Conservation (phyloP, 495 filamentous ascomycete species). For the Annulohypoxylon moriforme region DNA sequence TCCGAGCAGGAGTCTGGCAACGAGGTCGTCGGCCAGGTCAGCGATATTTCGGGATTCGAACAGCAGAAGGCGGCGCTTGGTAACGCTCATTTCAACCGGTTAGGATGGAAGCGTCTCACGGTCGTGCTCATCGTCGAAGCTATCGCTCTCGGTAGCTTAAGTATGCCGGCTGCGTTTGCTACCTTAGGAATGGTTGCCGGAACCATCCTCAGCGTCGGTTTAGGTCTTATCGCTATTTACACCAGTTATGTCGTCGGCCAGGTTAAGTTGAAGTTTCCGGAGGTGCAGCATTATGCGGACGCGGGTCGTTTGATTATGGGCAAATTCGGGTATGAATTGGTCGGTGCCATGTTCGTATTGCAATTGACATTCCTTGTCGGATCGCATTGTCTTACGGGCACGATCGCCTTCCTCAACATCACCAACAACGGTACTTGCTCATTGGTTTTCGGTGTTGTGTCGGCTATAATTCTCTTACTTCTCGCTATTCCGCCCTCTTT, state of each 20-base stretch:
- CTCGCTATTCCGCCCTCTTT: conserved; percentile 70
- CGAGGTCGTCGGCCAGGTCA: conserved; percentile 47
- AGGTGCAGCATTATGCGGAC: conserved; percentile 79
- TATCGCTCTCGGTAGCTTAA: conserved; percentile 77
- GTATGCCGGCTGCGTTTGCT: conserved; percentile 72
- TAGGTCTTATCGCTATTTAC: conserved; percentile 78
- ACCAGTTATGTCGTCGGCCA: conserved; percentile 82
- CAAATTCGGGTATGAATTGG: conserved; percentile 69
- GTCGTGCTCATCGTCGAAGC: conserved; percentile 76
- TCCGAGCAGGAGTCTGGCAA: conserved; percentile 31
- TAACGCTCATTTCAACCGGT: conserved; percentile 54
- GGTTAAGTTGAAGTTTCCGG: conserved; percentile 76
- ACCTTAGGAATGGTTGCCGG: conserved; percentile 69
- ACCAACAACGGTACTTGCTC: conserved; percentile 73
- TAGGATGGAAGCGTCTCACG: conserved; percentile 64
- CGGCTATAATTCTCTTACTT: conserved; percentile 69
- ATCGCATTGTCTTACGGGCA: conserved; percentile 78
- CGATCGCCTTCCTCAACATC: conserved; percentile 75
- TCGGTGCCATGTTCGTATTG: conserved; percentile 70
- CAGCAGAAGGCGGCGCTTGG: conserved; percentile 54
- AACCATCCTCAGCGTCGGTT: conserved; percentile 66
- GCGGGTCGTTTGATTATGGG: conserved; percentile 75
- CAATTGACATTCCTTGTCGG: conserved; percentile 82
- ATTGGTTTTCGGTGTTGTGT: conserved; percentile 73
- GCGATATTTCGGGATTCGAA: conserved; percentile 50